phyloP scores from a whole-genome alignment of 1,284 basidiomycete genomes.

The Melampsora medusae region DNA sequence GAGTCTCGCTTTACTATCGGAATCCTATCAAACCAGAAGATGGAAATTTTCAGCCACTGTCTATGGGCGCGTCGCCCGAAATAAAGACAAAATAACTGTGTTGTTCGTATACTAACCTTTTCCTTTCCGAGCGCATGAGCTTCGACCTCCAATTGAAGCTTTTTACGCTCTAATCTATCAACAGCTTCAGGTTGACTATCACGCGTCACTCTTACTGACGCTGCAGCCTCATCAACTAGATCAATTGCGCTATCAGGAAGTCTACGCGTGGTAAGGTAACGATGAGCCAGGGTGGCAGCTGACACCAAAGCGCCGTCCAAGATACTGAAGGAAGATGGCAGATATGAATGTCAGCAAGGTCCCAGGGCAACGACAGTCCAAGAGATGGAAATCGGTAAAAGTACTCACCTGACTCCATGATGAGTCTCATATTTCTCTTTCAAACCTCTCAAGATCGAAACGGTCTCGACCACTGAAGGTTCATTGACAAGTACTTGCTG shows the following conservation, averaged over 20 bases:
- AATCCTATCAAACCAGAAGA: constrained; percentile 64
- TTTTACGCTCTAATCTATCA: constrained; percentile 86
- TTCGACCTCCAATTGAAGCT: constrained; percentile 90
- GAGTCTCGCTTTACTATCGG: constrained; percentile 84
- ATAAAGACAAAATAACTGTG: not conserved
- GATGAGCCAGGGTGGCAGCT: constrained; percentile 87
- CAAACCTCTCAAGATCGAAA: constrained; percentile 87
- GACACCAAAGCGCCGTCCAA: constrained; percentile 84
- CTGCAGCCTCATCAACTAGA: constrained; percentile 87
- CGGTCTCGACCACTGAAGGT: constrained; percentile 82
- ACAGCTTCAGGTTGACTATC: constrained; percentile 94
- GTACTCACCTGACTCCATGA: constrained; percentile 57
- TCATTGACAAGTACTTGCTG: constrained; percentile 87
- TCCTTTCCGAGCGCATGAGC: constrained; percentile 79
- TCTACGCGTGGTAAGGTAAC: constrained; percentile 69
- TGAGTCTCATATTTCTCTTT: constrained; percentile 70
- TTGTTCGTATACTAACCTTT: constrained; percentile 45
- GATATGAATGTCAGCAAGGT: not conserved
- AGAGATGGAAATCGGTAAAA: too few species aligned
- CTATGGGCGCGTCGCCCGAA: constrained; percentile 20
- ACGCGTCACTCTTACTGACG: constrained; percentile 80
- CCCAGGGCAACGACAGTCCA: too few species aligned
- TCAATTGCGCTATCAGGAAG: constrained; percentile 90
- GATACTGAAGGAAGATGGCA: constrained; percentile 60
- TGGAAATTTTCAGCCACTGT: constrained; percentile 61